These are phyloP conservation scores for Yamadazyma dendronema DNA, from an alignment of 1,139 yeast species.

Conservation along the genomic window DNA sequence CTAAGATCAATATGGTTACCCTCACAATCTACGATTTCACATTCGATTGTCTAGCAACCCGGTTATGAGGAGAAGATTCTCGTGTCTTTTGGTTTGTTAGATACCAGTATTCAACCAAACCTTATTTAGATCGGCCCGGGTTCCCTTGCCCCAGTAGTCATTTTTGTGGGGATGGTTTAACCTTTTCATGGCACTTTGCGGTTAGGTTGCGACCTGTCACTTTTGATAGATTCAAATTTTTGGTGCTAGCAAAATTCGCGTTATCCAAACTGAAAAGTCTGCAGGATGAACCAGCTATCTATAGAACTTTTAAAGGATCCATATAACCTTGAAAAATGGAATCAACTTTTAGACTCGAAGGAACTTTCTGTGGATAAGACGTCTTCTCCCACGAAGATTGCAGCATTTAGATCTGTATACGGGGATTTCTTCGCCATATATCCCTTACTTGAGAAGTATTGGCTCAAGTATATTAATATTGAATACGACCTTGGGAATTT, in stretches of 20 bases:
- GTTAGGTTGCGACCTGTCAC: background rate
- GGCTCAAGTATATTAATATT: conserved; percentile 72
- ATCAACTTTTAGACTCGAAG: conserved; percentile 38
- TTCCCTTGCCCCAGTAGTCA: no score
- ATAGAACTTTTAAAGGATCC: conserved; percentile 38
- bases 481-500: conserved; percentile 63
- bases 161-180: no score
- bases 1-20: no score
- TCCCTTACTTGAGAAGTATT: conserved; percentile 74
- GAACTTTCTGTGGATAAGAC: conserved; percentile 40
- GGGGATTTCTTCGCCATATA: conserved; percentile 56
- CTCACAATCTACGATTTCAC: no score
- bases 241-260: background rate
- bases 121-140: no score
- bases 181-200: no score
- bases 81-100: no score
- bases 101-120: no score
- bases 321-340: conserved; percentile 50
- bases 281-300: conserved; percentile 17
- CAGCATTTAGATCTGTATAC: conserved; percentile 50
- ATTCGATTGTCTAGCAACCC: no score
- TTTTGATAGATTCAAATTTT: background rate
- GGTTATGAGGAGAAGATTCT: no score
- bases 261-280: background rate
- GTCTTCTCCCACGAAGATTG: conserved; percentile 38